Evolutionary conservation across 2,329 filamentous ascomycete genomes (phyloP), one percentile per base, ranked within the genome.

Genomic region (Exophiala lecanii-corni): DNA sequence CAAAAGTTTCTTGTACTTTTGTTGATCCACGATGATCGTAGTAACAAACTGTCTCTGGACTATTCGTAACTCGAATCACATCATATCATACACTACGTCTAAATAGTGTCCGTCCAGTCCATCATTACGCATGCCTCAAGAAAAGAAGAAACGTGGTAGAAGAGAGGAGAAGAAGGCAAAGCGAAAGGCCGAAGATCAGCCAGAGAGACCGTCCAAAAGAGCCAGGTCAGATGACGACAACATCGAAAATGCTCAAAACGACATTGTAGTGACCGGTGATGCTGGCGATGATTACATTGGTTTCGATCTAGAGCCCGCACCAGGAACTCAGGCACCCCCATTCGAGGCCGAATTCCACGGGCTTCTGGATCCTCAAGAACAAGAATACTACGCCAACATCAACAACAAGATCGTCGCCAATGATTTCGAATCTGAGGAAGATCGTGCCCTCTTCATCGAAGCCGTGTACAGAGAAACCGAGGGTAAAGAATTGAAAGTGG

Each of bases 401-500:
- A 89, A 94, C 69, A 85, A 94, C 62, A 75, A 94, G 68, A 81
- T 98, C 47, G 89, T 95, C 63, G 67, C 87, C 55, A 92, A 97
- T 67, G 81, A 91, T 62, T 97, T 97, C 62, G 79, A 78, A 30
- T 81, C 82, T 28, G 64, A 79, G 39, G 87, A 95, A 55, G 84
- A 89, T 55, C 76, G 82, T 45, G 70, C 72, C 41, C 58, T 84
- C 36, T 89, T 88, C 58, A 66, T 97, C 35, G 79, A 83, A 49
- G 94, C 84, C 63, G 85, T 97, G 39, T 94, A 86, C 66, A 75
- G 78, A 54, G 91, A 97, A 66, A 89, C 89, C 1, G 74, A 81
- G 48, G 89, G 88, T 49, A 97, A 97, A 67, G 92, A 97, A 65
- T 73, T 98, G 59, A 98, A 97, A 73, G 79, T 98, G 50, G 89